Percentiles rank a stretch among this genome's conserved stretches.
phyloP scores from a whole-genome alignment of 495 filamentous ascomycete genomes.

The Filosporella fistucella region DNA sequence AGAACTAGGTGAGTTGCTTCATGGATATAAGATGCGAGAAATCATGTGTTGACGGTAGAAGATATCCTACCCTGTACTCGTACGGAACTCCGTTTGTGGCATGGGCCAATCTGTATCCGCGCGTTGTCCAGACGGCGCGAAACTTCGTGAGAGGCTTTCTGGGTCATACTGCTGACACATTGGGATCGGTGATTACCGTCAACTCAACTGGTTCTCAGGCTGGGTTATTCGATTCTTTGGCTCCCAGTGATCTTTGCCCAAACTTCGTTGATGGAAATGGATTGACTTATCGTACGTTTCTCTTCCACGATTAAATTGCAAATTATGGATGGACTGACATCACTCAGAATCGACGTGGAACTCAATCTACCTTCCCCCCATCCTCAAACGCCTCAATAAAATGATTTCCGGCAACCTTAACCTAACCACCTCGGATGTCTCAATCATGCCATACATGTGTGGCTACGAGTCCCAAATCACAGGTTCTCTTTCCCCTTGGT shows the following conservation, averaged over 20 bases:
- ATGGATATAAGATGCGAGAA: not conserved
- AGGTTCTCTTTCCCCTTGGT: conserved; percentile 48
- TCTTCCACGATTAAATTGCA: not conserved
- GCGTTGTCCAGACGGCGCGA: conserved; percentile 46
- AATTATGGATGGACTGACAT: not conserved
- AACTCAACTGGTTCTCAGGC: conserved; percentile 37
- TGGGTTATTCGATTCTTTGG: conserved; percentile 48
- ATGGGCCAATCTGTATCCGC: conserved; percentile 55
- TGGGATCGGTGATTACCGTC: conserved; percentile 45
- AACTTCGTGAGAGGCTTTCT: conserved; percentile 52
- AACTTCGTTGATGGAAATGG: conserved; percentile 39
- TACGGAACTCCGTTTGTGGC: conserved; percentile 48
- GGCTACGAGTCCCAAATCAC: conserved; percentile 57
- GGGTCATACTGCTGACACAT: conserved; percentile 37
- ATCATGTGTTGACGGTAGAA: conserved; percentile 17
- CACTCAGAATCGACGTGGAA: conserved; percentile 28
- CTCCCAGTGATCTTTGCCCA: conserved; percentile 51
- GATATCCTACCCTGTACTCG: conserved; percentile 50
- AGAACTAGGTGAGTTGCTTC: conserved; percentile 18
- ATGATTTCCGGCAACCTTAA: conserved; percentile 44
- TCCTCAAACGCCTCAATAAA: conserved; percentile 41
- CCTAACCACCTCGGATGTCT: conserved; percentile 43
- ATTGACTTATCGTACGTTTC: conserved; percentile 29
- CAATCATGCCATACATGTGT: conserved; percentile 54
- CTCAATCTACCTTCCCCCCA: conserved; percentile 44